Base-by-base conservation (phyloP, 192 early-diverging fungal species). In the Podila verticillata region DNA sequence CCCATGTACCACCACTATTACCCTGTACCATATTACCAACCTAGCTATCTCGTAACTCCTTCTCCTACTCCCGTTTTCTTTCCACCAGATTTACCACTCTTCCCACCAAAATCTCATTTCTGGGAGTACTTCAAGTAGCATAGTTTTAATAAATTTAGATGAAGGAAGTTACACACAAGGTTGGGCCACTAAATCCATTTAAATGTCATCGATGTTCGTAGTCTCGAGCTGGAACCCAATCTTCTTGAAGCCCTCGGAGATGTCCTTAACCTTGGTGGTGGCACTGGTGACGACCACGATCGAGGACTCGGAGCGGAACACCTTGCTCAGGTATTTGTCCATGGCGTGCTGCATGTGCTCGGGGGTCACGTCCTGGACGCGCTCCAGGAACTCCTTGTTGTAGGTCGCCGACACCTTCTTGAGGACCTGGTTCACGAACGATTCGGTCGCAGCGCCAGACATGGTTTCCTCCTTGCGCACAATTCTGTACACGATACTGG, bases 401-500 rank as follows among this genome's bases (percentile, higher is more conserved):
- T 85, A 86, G 19, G 66, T 47, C n/a, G 83, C 70, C 59, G 81
- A 80, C 24, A 85, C 74, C 60, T 89, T 82, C 47, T 84, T 86
- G 19, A 89, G 63, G 7, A 85, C 82, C 49, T 85, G 86, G 60
- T 84, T 82, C 15, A 85, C 70, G 65, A 89, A 89, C 0, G 85
- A 82, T 34, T 85, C 80, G 6, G 73, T 75, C 0, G 88, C 88
- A 7, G 87, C 82, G 20, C 74, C 66, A 29, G 66, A 73, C 29
- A 74, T 70, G 30, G 64, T 65, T 29, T 81, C 80, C 62, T 83
- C 89, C 57, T 79, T 80, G 34, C 67, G 70, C 9, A 88, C 87
- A 26, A 88, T 74, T 64, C 81, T 71, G 61, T 84, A 88, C 56
- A 90, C 87, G 12, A 90, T 86, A 28, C 85, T 82, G 68, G 87